A percentile compares a stretch with the other conserved stretches of the same genome.
phyloP scores from a whole-genome alignment of 148 eudicot species.

The Amaranthus cruentus region DNA sequence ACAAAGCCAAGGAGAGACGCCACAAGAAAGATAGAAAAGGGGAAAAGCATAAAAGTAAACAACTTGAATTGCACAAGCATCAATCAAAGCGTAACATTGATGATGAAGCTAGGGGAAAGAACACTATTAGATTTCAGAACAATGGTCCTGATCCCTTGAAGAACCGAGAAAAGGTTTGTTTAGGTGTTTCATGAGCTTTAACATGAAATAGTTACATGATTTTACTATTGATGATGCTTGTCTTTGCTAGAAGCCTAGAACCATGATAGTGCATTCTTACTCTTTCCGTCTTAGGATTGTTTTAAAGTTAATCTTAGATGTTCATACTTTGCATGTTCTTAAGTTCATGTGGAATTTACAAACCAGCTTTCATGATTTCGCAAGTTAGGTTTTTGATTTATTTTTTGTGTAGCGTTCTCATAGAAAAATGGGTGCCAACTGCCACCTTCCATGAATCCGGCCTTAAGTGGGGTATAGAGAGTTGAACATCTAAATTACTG shows the following conservation, averaged over 20 bases:
- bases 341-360: neutral
- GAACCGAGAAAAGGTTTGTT: constrained; percentile 19
- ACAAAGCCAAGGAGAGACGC: constrained; percentile 1
- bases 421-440: no score
- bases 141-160: constrained; percentile 8
- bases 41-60: neutral
- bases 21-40: constrained; percentile 1
- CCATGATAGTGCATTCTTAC: neutral
- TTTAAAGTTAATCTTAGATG: neutral
- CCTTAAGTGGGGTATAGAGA: neutral
- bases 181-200: neutral
- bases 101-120: neutral
- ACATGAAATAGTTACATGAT: neutral
- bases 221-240: neutral
- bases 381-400: no score
- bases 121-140: neutral
- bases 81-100: constrained; percentile 4
- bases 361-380: neutral
- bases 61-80: constrained; percentile 1
- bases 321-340: no score
- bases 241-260: neutral
- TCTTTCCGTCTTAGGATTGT: neutral
- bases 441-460: no score
- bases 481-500: neutral
- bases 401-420: no score